Evolutionary conservation across 2,329 filamentous ascomycete genomes (phyloP), one percentile per base, ranked within the genome.

Genomic region (Dothideomycetidae sp.): DNA sequence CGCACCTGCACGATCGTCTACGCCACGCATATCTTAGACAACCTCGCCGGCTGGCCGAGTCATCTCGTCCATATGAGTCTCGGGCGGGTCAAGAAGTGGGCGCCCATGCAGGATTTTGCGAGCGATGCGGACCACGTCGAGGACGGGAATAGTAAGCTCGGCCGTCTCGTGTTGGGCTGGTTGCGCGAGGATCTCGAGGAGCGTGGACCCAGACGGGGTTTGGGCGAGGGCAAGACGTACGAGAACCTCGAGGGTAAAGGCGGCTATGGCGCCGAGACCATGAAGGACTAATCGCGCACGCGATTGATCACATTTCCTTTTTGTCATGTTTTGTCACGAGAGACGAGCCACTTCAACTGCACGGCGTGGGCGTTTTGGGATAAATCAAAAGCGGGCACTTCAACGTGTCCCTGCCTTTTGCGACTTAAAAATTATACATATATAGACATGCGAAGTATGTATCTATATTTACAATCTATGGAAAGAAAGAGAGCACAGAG

Each of bases 51-150:
- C 13, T 98, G 90, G 90, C 90, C 90, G 5, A 93, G 82, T 1
- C 86, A 98, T 60, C 67, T 98, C 26, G 86, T 93, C 34, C 88
- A 96, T 57, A 94, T 98, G 88, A 79, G 85, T 54, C 58, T 93
- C 32, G 90, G 90, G 17, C 74, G 70, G 44, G 79, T 94, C 44
- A 86, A 83, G 66, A 81, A 92, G 58, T 92, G 78, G 77, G 88
- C 85, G 1, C 62, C 65, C 23, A 74, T 88, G 31, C 75, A 78
- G 38, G 62, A 67, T 21, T 86, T 90, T 62, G 33, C 12, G 36
- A 66, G 83, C 12, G 57, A 60, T 16, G 64, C 71, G 42, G 61
- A 64, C 31, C 51, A 54, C 47, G 51, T 54, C 44, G 61, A 44
- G 17, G 66, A 66, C 2, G 85, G 85, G 23, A 93, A 94, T 58